phyloP scores from a whole-genome alignment of 148 eudicot species.

The Persicaria tinctoria region DNA sequence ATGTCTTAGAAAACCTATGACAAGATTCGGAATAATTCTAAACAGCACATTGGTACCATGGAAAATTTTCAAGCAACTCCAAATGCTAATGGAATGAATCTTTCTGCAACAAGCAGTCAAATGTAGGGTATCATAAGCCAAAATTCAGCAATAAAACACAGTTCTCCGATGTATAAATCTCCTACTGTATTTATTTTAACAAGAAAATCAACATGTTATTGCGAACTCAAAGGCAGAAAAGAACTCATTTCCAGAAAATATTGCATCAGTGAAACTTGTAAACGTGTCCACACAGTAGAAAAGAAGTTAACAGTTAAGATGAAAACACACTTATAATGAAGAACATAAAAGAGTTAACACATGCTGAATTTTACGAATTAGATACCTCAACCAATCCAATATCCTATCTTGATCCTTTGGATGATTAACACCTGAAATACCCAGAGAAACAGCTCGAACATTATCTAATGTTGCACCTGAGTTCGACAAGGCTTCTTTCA shows the following conservation, averaged over 20 bases:
- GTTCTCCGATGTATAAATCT: not conserved
- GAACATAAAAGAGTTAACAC: not conserved
- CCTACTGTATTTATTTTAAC: not conserved
- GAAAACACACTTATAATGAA: not conserved
- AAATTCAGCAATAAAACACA: not conserved
- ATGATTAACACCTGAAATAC: constrained; percentile 74
- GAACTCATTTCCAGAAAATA: not conserved
- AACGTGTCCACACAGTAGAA: not conserved
- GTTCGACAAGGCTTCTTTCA: constrained; percentile 47
- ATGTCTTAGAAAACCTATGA: too few relatives aligned
- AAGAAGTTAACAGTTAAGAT: not conserved
- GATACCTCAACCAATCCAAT: constrained; percentile 58
- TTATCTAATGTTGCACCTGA: constrained; percentile 37
- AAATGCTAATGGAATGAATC: too few relatives aligned
- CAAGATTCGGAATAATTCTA: too few relatives aligned
- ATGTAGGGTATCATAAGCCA: not conserved
- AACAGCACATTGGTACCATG: too few relatives aligned
- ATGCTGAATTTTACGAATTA: not conserved
- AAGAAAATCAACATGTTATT: not conserved
- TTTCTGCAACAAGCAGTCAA: not conserved
- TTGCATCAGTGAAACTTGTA: too few relatives aligned
- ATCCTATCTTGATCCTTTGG: constrained; percentile 58
- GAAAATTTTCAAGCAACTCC: too few relatives aligned
- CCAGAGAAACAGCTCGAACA: constrained; percentile 74
- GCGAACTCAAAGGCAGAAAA: not conserved